Percentiles rank a stretch among this genome's conserved stretches.
Conservation (phyloP, 306 rosid genomes). For the Vigna radiata region DNA sequence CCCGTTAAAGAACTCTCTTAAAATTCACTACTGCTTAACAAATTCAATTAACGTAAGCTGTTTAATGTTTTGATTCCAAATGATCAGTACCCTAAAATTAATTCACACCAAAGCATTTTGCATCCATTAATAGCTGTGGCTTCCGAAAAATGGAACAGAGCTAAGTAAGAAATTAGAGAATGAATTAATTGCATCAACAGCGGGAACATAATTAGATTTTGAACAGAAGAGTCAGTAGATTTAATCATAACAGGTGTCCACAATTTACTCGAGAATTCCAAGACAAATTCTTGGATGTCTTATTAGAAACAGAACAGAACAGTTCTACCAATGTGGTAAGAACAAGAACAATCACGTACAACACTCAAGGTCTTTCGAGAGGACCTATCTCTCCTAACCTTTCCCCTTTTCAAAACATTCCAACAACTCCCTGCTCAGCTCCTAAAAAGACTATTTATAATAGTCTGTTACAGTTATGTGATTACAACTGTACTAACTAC, state of each 20-base stretch:
- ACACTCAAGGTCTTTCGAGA: no score
- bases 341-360: no score
- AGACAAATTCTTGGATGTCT: no score
- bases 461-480: no score
- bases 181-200: conserved; percentile 6
- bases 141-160: not conserved
- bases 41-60: conserved; percentile 5
- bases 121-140: not conserved
- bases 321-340: no score
- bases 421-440: no score
- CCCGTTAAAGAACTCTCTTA: not conserved
- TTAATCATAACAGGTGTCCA: no score
- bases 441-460: no score
- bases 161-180: not conserved
- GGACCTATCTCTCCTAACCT: no score
- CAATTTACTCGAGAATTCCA: not conserved
- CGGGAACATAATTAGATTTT: not conserved
- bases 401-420: no score
- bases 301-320: no score
- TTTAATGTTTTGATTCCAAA: not conserved
- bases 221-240: conserved; percentile 5
- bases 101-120: conserved; percentile 1
- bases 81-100: not conserved
- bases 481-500: no score
- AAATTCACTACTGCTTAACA: not conserved